Conservation (phyloP, 2,329 filamentous ascomycete species). For the Ophiostoma fasciatum region DNA sequence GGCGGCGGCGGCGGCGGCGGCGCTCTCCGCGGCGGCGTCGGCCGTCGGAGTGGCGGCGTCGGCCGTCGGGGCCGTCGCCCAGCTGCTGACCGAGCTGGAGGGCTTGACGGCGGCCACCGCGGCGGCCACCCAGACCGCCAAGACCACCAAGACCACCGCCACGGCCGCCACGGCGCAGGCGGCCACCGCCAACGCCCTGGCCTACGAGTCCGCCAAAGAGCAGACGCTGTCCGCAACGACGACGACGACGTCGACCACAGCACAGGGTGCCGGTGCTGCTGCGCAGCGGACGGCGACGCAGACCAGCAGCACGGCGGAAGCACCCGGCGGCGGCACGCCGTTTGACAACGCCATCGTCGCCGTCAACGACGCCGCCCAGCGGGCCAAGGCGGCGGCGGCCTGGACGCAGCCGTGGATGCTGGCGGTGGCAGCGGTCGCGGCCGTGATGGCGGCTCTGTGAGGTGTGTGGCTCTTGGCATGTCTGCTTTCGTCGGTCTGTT, state of each 20-base stretch:
- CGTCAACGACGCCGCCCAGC: constrained; percentile 1
- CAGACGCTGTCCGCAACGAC: constrained; percentile 1
- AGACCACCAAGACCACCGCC: too few species aligned
- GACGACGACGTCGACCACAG: neutral
- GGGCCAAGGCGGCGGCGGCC: neutral
- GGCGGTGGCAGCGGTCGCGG: neutral
- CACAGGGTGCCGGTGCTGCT: neutral
- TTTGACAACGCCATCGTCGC: constrained; percentile 12
- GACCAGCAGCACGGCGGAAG: neutral
- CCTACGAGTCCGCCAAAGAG: neutral
- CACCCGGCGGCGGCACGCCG: constrained; percentile 15
- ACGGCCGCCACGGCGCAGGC: neutral
- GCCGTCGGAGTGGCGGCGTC: neutral
- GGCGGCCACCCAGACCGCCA: too few species aligned
- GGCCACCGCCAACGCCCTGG: neutral
- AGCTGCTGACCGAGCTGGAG: too few species aligned
- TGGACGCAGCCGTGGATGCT: constrained; percentile 2
- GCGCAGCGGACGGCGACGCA: neutral
- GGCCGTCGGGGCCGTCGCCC: neutral
- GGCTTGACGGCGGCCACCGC: neutral
- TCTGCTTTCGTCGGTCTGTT: neutral
- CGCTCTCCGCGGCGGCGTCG: neutral
- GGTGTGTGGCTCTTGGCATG: neutral
- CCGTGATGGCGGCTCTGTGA: neutral
- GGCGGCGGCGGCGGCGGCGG: neutral